Evolutionary conservation across 345 rosid species (phyloP).

Genomic region (Hibiscus syriacus): DNA sequence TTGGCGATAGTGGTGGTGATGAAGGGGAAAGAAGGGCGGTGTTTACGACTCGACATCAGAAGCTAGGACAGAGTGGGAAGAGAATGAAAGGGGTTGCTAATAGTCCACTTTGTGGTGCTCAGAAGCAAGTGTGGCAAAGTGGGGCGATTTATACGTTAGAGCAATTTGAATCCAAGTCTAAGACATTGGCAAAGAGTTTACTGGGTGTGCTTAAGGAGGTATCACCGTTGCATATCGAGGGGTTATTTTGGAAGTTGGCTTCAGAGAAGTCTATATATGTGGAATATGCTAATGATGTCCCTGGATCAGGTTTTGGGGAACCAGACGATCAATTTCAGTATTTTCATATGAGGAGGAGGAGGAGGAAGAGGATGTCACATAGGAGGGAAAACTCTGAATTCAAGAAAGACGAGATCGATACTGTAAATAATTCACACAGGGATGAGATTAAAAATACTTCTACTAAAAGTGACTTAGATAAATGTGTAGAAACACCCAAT

Average conservation of each 20-base stretch:
- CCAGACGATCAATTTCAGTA: slow-evolving; percentile 58
- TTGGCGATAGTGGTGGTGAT: slow-evolving; percentile 17
- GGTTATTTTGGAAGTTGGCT: slow-evolving; percentile 87
- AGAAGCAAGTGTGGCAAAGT: slow-evolving; percentile 98
- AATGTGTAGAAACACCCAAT: slow-evolving; percentile 19
- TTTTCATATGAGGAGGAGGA: slow-evolving; percentile 41
- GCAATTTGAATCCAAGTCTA: slow-evolving; percentile 85
- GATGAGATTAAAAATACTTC: slow-evolving; percentile 23
- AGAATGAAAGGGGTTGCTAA: slow-evolving; percentile 35
- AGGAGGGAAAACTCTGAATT: slow-evolving; percentile 35
- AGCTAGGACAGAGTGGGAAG: slow-evolving; percentile 68
- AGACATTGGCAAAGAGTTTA: slow-evolving; percentile 56
- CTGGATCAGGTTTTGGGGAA: slow-evolving; percentile 93
- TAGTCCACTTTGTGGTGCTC: slow-evolving; percentile 40
- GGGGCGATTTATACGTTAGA: slow-evolving; percentile 91
- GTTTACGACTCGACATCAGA: slow-evolving; percentile 94
- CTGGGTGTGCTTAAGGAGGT: slow-evolving; percentile 69
- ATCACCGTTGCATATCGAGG: slow-evolving; percentile 63
- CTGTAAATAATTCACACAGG: slow-evolving; percentile 10
- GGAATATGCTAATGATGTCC: slow-evolving; percentile 99
- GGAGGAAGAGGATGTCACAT: slow-evolving; percentile 55
- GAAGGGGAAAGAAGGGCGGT: slow-evolving; percentile 62
- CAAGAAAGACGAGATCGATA: slow-evolving; percentile 21
- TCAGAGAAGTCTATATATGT: slow-evolving; percentile 77
- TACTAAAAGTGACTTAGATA: slow-evolving; percentile 16